These are phyloP conservation scores for Oxytropis ochrocephala DNA, from an alignment of 306 rosid genomes.

Conservation along the genomic window DNA sequence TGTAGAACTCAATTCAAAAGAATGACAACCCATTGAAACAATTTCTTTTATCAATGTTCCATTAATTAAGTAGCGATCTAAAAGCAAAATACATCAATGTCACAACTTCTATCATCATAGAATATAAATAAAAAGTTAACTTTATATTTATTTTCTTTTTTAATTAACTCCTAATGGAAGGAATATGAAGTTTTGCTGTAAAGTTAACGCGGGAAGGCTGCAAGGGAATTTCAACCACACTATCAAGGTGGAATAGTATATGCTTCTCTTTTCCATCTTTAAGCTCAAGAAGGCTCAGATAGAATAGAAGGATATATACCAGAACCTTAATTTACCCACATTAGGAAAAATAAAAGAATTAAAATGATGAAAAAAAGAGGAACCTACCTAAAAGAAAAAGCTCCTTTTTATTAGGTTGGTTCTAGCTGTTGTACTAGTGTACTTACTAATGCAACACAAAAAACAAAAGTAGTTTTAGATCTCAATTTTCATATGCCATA, in stretches of 20 bases:
- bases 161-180: background rate
- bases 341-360: conserved; percentile 26
- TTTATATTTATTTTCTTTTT: background rate
- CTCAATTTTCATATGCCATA: conserved; percentile 26
- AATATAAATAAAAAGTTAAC: background rate
- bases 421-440: conserved; percentile 1
- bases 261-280: conserved; percentile 6
- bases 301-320: background rate
- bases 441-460: background rate
- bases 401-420: background rate
- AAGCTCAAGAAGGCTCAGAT: background rate
- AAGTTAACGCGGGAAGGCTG: conserved; percentile 29
- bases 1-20: no score
- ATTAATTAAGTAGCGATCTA: no score
- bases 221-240: conserved; percentile 32
- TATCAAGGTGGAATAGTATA: no score
- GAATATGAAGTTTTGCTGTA: conserved; percentile 53
- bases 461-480: conserved; percentile 24
- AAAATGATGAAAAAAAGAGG: conserved; percentile 14
- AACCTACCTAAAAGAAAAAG: conserved; percentile 26
- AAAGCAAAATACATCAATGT: background rate
- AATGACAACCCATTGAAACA: background rate
- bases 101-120: background rate
- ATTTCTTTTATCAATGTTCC: no score
- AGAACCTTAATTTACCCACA: conserved; percentile 52